Conservation (phyloP, 1,139 yeast species). For the Pichia sp. region DNA sequence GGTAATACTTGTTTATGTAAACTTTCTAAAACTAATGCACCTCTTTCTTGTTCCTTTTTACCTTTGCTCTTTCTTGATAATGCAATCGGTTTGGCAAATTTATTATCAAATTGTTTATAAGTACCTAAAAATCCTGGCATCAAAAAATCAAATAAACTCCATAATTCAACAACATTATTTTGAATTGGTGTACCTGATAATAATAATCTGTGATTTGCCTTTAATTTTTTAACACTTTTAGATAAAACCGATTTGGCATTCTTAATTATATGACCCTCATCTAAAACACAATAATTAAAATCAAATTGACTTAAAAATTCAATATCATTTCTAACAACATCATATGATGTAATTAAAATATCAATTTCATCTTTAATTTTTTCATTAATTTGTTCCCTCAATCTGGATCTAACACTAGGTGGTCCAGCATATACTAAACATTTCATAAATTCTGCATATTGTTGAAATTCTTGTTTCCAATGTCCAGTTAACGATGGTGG, state of each 20-base stretch:
- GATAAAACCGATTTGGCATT: conserved; percentile 85
- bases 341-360: conserved; percentile 90
- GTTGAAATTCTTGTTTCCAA: conserved; percentile 94
- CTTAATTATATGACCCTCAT: conserved; percentile 97
- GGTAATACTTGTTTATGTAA: conserved; percentile 95
- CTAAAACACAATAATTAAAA: conserved; percentile 91
- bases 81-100: conserved; percentile 95
- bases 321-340: conserved; percentile 89
- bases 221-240: conserved; percentile 73
- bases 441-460: conserved; percentile 82
- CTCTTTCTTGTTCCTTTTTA: conserved; percentile 93
- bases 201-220: conserved; percentile 84
- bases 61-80: conserved; percentile 90
- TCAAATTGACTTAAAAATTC: conserved; percentile 53
- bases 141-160: conserved; percentile 93
- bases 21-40: conserved; percentile 92
- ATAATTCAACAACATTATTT: conserved; percentile 80
- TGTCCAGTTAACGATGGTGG: conserved; percentile 98
- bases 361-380: conserved; percentile 39
- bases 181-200: conserved; percentile 97
- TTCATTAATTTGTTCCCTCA: conserved; percentile 31
- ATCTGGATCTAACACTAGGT: conserved; percentile 61
- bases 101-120: conserved; percentile 88
- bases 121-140: conserved; percentile 99
- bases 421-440: conserved; percentile 89